A percentile compares a stretch with the other conserved stretches of the same genome.
phyloP scores from a whole-genome alignment of 768 basidiomycete genomes.

The Psilocybe cyanescens region DNA sequence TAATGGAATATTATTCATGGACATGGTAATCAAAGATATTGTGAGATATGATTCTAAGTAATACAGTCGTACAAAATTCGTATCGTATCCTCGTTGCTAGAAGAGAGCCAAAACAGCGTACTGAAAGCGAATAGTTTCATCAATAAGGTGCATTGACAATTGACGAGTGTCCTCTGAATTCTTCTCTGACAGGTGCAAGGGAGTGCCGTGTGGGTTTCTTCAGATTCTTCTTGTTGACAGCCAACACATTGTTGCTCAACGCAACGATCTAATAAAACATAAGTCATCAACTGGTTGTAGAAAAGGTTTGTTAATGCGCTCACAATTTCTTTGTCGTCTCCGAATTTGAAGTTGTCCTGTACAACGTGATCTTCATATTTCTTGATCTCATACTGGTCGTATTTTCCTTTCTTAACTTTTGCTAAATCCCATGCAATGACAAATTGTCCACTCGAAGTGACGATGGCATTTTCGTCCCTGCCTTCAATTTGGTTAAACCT shows the following conservation, averaged over 20 bases:
- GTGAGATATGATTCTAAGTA: constrained; percentile 4
- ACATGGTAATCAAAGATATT: constrained; percentile 16
- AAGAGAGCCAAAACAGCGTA: constrained; percentile 3
- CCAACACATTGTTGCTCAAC: constrained; percentile 89
- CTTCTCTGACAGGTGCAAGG: constrained; percentile 44
- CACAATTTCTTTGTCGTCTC: constrained; percentile 95
- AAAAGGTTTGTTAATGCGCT: constrained; percentile 29
- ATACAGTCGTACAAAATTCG: neutral
- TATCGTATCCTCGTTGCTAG: neutral
- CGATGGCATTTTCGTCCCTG: constrained; percentile 91
- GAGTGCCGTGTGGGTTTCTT: constrained; percentile 82
- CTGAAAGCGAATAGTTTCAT: constrained; percentile 16
- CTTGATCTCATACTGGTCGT: constrained; percentile 96
- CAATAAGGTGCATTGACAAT: constrained; percentile 75
- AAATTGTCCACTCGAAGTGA: constrained; percentile 91
- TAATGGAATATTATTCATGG: constrained; percentile 12
- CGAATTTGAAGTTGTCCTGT: constrained; percentile 97
- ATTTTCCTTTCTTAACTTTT: constrained; percentile 90
- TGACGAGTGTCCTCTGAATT: constrained; percentile 49
- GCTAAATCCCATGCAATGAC: constrained; percentile 98
- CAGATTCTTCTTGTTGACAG: constrained; percentile 92
- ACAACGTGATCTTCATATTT: constrained; percentile 94
- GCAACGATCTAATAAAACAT: constrained; percentile 80
- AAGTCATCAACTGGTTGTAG: neutral
- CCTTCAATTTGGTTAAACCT: constrained; percentile 94